Evolutionary conservation across 257 asterid genomes (phyloP), one percentile per base, ranked within the genome.

Genomic region (Phtheirospermum japonicum): DNA sequence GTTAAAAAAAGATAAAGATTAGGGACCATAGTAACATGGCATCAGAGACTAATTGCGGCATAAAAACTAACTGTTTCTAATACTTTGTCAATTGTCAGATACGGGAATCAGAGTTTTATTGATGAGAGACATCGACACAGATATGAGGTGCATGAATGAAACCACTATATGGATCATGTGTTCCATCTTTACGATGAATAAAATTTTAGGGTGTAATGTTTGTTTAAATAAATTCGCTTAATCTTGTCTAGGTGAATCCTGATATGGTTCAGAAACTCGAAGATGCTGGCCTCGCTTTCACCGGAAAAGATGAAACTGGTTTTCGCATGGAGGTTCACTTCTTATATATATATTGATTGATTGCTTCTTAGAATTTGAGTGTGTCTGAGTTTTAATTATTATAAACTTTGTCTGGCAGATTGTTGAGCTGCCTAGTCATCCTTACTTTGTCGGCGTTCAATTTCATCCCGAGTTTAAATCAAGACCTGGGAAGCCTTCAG

Each of bases 51-150:
- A 8, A 33, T 0, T 33, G 39, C 39, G 7, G 39, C 39, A 55
- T 58, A 26, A 2, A 31, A 50, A 61, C 64, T 64, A 48, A 65
- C 43, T 42, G 66, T 32, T 45, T 52, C 28, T 71, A 49, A 19
- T 18, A n/a, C 18, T 28, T 54, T 32, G 49, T 13, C 49, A 42
- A 42, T 42, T 59, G 3, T 36, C 75, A 87, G 97, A 71, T 90
- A 90, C 42, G 93, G 83, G 39, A 75, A 59, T 70, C 63, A 10
- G 71, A 81, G 74, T 68, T 84, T 49, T 50, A 62, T 85, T 73
- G 98, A 91, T 69, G 98, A 91, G 86, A 88, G 98, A 71, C 98
- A 91, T 72, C 88, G 98, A 46, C 98, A 91, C 75, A 81, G 98
- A 88, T 91, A 91, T 57, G 98, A 91, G 98, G 98, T 90, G 69